These are phyloP conservation scores for Apocynum venetum DNA, from an alignment of 257 asterid species.

Conservation along the genomic window DNA sequence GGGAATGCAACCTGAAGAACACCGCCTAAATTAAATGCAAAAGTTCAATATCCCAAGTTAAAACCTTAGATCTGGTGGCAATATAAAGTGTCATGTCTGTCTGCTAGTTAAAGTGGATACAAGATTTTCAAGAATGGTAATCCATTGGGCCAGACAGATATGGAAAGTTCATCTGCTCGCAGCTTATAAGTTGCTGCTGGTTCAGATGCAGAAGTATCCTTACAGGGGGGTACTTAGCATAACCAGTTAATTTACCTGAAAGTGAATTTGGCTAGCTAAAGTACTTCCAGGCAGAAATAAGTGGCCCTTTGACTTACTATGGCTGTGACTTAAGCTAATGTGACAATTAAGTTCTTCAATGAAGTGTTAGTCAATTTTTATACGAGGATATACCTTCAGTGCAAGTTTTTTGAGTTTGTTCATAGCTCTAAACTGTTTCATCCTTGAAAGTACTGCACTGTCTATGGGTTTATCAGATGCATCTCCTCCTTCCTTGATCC, in stretches of 20 bases:
- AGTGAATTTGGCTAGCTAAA: neutral
- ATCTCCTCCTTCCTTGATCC: slow-evolving; percentile 80
- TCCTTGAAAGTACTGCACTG: slow-evolving; percentile 79
- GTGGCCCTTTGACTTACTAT: neutral
- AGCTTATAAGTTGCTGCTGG: neutral
- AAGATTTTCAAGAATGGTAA: too few species aligned
- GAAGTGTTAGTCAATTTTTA: too few species aligned
- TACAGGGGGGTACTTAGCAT: neutral
- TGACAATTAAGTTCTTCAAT: neutral
- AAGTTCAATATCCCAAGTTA: too few species aligned
- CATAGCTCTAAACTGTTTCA: slow-evolving; percentile 97
- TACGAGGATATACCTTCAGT: slow-evolving; percentile 47
- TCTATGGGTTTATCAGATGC: slow-evolving; percentile 85
- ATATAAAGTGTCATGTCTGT: too few species aligned
- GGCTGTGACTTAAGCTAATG: neutral
- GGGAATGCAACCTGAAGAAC: too few species aligned
- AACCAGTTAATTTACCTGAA: neutral
- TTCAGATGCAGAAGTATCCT: neutral
- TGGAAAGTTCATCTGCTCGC: neutral
- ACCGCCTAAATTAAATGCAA: too few species aligned
- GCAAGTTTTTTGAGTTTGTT: slow-evolving; percentile 89
- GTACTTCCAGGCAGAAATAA: neutral
- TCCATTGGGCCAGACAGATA: too few species aligned
- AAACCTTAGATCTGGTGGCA: too few species aligned
- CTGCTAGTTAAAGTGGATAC: too few species aligned